Evolutionary conservation across 2,329 filamentous ascomycete species (phyloP).

Genomic region (Boeremia exigua): DNA sequence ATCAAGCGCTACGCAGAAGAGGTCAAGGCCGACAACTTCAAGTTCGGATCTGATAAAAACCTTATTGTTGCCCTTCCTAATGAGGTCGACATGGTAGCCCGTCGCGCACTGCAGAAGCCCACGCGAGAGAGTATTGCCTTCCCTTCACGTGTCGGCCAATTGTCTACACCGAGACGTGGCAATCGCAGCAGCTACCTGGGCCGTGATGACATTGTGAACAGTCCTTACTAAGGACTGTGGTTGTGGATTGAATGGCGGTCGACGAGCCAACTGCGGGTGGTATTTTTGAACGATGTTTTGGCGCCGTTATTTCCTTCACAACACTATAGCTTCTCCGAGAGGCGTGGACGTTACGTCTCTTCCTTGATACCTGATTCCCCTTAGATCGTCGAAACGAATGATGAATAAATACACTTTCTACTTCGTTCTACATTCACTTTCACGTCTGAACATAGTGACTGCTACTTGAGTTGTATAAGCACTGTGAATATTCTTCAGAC

Average conservation of each 20-base stretch:
- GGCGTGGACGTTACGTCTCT: conserved; percentile 3
- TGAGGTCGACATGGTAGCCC: conserved; percentile 96
- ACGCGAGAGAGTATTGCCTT: conserved; percentile 91
- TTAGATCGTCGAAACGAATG: conserved; percentile 12
- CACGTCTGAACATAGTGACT: too few relatives aligned
- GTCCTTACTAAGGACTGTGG: conserved; percentile 58
- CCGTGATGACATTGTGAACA: conserved; percentile 83
- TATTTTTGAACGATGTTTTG: neutral
- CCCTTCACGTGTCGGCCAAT: conserved; percentile 54
- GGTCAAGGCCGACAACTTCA: conserved; percentile 98
- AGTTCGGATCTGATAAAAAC: conserved; percentile 95
- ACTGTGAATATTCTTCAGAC: too few relatives aligned
- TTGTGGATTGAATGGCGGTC: neutral
- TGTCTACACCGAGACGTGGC: conserved; percentile 38
- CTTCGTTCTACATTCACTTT: neutral
- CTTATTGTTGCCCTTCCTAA: conserved; percentile 97
- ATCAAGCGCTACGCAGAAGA: conserved; percentile 97
- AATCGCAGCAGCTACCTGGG: conserved; percentile 73
- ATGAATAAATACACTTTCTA: neutral
- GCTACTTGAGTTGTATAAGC: too few relatives aligned
- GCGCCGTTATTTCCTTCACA: neutral
- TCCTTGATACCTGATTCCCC: conserved; percentile 17
- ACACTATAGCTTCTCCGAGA: neutral
- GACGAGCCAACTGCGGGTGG: neutral
- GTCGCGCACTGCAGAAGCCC: conserved; percentile 81